These are phyloP conservation scores for Omphalea diandra DNA, from an alignment of 441 rosid genomes.

Conservation along the genomic window DNA sequence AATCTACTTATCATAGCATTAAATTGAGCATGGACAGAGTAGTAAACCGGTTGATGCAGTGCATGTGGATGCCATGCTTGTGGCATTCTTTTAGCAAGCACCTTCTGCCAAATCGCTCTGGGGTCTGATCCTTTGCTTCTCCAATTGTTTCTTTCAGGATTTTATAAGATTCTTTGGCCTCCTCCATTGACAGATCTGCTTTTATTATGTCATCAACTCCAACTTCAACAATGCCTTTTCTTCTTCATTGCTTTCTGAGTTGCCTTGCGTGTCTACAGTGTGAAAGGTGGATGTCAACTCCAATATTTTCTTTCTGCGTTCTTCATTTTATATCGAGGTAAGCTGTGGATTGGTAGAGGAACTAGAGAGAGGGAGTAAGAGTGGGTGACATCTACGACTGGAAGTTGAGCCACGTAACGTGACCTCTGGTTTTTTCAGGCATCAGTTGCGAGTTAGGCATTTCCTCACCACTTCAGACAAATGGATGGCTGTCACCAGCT, in stretches of 20 bases:
- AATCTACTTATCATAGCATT: too few relatives aligned
- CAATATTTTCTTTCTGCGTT: background rate
- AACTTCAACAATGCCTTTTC: constrained; percentile 42
- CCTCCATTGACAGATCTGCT: constrained; percentile 51
- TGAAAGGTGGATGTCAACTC: too few relatives aligned
- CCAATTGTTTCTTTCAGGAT: constrained; percentile 35
- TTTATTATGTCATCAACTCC: constrained; percentile 45
- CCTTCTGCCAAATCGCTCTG: constrained; percentile 55
- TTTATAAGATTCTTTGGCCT: constrained; percentile 42
- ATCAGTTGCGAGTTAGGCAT: too few relatives aligned
- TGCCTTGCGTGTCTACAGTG: background rate
- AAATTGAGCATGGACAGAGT: constrained; percentile 59
- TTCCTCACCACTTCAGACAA: too few relatives aligned
- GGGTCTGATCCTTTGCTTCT: constrained; percentile 35
- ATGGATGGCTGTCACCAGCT: too few relatives aligned
- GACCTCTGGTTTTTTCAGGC: too few relatives aligned
- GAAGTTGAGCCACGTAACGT: too few relatives aligned
- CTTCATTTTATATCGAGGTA: too few relatives aligned
- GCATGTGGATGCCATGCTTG: constrained; percentile 71
- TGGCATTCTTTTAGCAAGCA: constrained; percentile 42
- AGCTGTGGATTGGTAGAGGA: too few relatives aligned
- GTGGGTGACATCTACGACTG: too few relatives aligned
- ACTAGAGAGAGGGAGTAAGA: too few relatives aligned
- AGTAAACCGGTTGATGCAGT: constrained; percentile 68
- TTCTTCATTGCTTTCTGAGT: background rate